Evolutionary conservation across 2,329 filamentous ascomycete species (phyloP), one percentile per base, ranked within the genome.

Genomic region (Penicillium crustosum): DNA sequence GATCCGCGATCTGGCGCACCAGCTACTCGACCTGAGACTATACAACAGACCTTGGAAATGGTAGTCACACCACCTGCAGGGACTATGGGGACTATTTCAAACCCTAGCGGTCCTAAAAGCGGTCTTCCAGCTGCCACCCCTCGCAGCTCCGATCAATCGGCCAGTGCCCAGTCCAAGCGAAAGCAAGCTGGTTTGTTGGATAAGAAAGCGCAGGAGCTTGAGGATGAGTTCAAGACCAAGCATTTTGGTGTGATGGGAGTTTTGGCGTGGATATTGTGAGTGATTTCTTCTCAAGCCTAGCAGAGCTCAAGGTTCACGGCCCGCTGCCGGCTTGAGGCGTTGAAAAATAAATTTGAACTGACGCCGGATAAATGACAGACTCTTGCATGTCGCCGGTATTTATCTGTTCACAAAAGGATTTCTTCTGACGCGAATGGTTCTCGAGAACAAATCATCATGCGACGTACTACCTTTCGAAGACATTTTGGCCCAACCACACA

Each of bases 321-420:
- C 17, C 21, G 7, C 39, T 49, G 31, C 5, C 17, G 13, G 17
- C 10, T 17, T 31, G 12, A 33, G 31, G 17, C 2, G 21, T 27
- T 23, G 6, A 21, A 48, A 19, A 33, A 44, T 33, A 43, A 38
- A n/a, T 23, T 9, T 21, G 23, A 33, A 29, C 58, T 62, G 38
- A 62, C 58, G 10, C 25, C 17, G 31, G 31, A 47, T 39, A 27
- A n/a, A 15, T 42, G 42, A 36, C 66, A 88, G 86, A 62, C 69
- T 83, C 63, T 83, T 97, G 41, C 94, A 99, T 73, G 81, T 84
- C 45, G 79, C 89, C 36, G 93, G 92, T 59, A 88, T 97, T 68
- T 90, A 89, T 72, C 89, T 97, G 71, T 99, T 99, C 77, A 96
- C 91, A 27, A 92, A 89, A 73, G 94, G 94, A 38, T 99, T 99